Evolutionary conservation across 805 yeast species (phyloP).

Genomic region (Yamadazyma philogaea): DNA sequence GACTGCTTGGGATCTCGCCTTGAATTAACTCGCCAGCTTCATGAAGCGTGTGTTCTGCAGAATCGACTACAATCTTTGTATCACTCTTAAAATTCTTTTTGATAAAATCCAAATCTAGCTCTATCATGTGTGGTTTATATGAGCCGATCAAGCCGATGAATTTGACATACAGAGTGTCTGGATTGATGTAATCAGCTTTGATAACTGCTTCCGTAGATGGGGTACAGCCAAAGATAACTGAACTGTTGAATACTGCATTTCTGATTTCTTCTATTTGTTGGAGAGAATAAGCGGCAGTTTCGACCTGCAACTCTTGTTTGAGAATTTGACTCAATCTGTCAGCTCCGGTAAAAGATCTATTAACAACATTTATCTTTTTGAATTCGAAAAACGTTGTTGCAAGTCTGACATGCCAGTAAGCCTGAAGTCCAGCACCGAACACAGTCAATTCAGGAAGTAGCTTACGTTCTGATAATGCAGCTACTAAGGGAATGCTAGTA

Average conservation of each 20-base stretch:
- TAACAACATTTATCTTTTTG: conserved; percentile 42
- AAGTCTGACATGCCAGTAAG: conserved; percentile 58
- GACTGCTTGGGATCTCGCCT: conserved; percentile 28
- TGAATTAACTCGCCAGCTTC: conserved; percentile 68
- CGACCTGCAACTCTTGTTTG: conserved; percentile 24
- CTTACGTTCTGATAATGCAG: conserved; percentile 27
- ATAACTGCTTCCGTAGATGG: conserved; percentile 55
- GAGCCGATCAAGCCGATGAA: conserved; percentile 64
- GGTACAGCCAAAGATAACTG: conserved; percentile 57
- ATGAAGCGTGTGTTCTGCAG: conserved; percentile 49
- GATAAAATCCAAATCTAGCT: conserved; percentile 48
- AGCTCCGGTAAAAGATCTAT: conserved; percentile 34
- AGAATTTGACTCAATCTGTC: conserved; percentile 41
- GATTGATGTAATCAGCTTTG: conserved; percentile 25
- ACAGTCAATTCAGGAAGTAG: conserved; percentile 32
- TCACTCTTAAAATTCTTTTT: conserved; percentile 27
- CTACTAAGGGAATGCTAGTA: conserved; percentile 45
- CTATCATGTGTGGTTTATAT: conserved; percentile 65
- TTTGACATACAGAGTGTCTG: conserved; percentile 22
- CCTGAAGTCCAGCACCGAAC: conserved; percentile 64
- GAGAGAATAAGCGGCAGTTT: too few species aligned
- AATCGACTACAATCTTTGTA: conserved; percentile 55
- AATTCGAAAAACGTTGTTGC: conserved; percentile 40
- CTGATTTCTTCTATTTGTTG: conserved; percentile 10
- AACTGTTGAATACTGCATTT: conserved; percentile 25